Conservation (phyloP, 768 basidiomycete species). For the Kwoniella bestiolae region DNA sequence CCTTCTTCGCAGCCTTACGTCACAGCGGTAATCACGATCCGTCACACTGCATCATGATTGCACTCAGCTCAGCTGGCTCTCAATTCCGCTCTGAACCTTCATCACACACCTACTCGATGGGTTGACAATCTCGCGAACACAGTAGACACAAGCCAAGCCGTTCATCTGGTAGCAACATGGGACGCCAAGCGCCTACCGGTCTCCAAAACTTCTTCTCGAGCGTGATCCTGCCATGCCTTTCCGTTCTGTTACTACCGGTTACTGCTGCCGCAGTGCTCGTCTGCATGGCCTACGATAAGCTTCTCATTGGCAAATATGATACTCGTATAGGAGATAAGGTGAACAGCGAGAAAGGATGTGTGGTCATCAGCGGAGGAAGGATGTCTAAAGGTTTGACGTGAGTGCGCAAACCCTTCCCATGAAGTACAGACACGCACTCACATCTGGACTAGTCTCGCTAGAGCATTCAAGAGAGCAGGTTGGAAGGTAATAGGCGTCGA, state of each 20-base stretch:
- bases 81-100: no score
- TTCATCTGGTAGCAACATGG: no score
- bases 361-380: slow-evolving; percentile 51
- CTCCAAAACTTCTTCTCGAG: slow-evolving; percentile 30
- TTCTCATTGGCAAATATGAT: background rate
- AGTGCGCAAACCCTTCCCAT: slow-evolving; percentile 11
- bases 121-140: no score
- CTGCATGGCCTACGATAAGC: slow-evolving; percentile 30
- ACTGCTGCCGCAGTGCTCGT: slow-evolving; percentile 37
- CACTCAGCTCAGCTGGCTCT: no score
- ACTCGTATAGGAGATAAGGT: background rate
- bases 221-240: slow-evolving; percentile 31
- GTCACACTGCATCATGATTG: no score
- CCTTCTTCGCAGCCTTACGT: background rate
- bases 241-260: slow-evolving; percentile 36
- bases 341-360: slow-evolving; percentile 29
- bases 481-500: slow-evolving; percentile 55
- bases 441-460: slow-evolving; percentile 34
- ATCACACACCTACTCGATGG: no score
- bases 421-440: background rate
- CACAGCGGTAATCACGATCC: background rate
- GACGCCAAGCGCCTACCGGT: slow-evolving; percentile 19
- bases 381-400: slow-evolving; percentile 54
- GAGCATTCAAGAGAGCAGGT: slow-evolving; percentile 53
- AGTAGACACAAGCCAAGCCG: no score